Base-by-base conservation (phyloP, 1,139 yeast species). In the Diutina mesorugosa region DNA sequence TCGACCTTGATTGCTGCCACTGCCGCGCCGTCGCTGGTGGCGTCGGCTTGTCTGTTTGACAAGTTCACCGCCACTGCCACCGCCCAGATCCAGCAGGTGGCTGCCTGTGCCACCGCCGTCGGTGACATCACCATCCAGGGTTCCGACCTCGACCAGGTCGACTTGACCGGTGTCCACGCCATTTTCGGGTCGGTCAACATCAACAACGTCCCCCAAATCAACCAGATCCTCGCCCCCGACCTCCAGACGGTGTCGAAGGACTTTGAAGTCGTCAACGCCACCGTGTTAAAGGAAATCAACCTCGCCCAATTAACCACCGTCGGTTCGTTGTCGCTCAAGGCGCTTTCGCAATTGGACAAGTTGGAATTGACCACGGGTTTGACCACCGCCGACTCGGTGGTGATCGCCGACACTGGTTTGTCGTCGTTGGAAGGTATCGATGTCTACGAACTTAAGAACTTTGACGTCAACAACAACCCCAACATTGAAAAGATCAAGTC, bases 391-490 rank as follows among this genome's bases (percentile, higher is more conserved):
- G 81, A 83, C 66, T 72, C 80, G 59, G 79, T 93, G 64, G 69
- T 77, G 69, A 85, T 93, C 67, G 84, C 97, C 61, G 97, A 93
- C 79, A 93, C 99, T 63, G 81, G 85, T 64, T 80, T 93, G 71
- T 79, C 79, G 66, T 76, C 89, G 57, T 83, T 93, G 66, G 81
- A 81, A 58, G 98, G 98, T 71, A 82, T 93, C 70, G 83, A 84
- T 70, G 87, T 91, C 65, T 77, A 77, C 68, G 69, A 82, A 66
- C 87, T 90, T 66, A 81, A 81, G 69, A 77, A 77, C 60, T 88
- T 90, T 78, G 81, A 90, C 78, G 82, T 93, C 67, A 91, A 90
- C 90, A 93, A 93, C 86, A 79, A 79, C 69, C 78, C 78, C 70
- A 82, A 91, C 66, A 78, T 77, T 68, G 75, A 76, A 65, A 73